A percentile compares a stretch with the other conserved stretches of the same genome.
Conservation (phyloP, 441 rosid species). For the Gossypium davidsonii region DNA sequence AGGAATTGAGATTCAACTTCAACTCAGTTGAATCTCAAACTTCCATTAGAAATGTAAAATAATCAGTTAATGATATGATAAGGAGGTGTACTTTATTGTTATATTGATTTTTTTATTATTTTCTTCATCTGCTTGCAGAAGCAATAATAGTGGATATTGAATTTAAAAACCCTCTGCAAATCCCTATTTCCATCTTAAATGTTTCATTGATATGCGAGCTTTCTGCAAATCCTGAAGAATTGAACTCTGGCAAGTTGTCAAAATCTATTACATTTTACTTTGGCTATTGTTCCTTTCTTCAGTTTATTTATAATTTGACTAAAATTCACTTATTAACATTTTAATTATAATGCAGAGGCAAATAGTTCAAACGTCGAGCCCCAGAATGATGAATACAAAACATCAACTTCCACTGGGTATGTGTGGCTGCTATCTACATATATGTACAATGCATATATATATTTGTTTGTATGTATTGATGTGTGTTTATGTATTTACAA, state of each 20-base stretch:
- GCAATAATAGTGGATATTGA: constrained; percentile 66
- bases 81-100: neutral
- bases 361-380: constrained; percentile 39
- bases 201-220: constrained; percentile 81
- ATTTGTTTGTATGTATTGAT: neutral
- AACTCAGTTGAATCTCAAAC: neutral
- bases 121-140: constrained; percentile 45
- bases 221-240: constrained; percentile 54
- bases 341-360: constrained; percentile 39
- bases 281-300: constrained; percentile 32
- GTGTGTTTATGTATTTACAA: neutral
- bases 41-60: neutral
- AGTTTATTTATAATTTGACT: neutral
- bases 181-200: constrained; percentile 58
- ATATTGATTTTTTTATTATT: neutral
- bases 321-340: constrained; percentile 15
- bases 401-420: constrained; percentile 35
- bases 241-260: constrained; percentile 48
- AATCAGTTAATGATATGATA: neutral
- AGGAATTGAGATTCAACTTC: neutral
- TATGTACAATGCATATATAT: neutral
- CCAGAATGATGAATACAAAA: constrained; percentile 36
- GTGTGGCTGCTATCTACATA: neutral
- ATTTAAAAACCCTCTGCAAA: constrained; percentile 76
- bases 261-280: constrained; percentile 11